These are phyloP conservation scores for Suhomyces pyralidae DNA, from an alignment of 805 yeast genomes.

Conservation along the genomic window DNA sequence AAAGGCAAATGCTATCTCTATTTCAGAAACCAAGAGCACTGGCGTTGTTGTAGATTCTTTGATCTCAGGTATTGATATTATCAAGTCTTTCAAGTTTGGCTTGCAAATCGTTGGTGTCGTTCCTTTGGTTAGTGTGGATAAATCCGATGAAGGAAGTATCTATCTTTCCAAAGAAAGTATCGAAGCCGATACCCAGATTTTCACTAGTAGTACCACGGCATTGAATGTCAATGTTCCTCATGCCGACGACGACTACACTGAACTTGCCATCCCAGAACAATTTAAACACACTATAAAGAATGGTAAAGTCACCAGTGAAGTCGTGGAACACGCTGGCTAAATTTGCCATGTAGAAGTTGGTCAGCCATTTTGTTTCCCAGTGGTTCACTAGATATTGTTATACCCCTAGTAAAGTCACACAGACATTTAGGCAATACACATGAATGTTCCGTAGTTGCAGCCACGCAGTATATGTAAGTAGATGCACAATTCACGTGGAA, in stretches of 20 bases:
- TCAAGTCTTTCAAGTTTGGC: slow-evolving; percentile 78
- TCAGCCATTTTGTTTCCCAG: background rate
- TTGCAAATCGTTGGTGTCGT: slow-evolving; percentile 79
- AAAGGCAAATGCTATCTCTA: slow-evolving; percentile 82
- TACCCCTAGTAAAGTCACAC: background rate
- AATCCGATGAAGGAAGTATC: slow-evolving; percentile 79
- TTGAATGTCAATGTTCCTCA: slow-evolving; percentile 82
- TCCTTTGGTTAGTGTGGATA: slow-evolving; percentile 85
- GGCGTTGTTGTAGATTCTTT: slow-evolving; percentile 82
- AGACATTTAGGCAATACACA: background rate
- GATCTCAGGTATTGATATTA: slow-evolving; percentile 84
- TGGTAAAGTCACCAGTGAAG: slow-evolving; percentile 63
- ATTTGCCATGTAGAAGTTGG: background rate
- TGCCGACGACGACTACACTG: slow-evolving; percentile 70
- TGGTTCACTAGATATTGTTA: too few species aligned
- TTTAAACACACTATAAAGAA: slow-evolving; percentile 64
- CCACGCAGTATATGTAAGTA: background rate
- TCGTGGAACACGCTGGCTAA: slow-evolving; percentile 81
- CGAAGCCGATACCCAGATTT: slow-evolving; percentile 61
- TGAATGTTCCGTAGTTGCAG: background rate
- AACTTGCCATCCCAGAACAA: slow-evolving; percentile 89
- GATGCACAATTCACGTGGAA: background rate
- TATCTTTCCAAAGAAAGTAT: slow-evolving; percentile 74
- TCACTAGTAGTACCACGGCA: slow-evolving; percentile 81
- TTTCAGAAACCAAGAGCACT: slow-evolving; percentile 66